Evolutionary conservation across 805 yeast species (phyloP), one percentile per base, ranked within the genome.

Genomic region (Metschnikowia noctiluminum): DNA sequence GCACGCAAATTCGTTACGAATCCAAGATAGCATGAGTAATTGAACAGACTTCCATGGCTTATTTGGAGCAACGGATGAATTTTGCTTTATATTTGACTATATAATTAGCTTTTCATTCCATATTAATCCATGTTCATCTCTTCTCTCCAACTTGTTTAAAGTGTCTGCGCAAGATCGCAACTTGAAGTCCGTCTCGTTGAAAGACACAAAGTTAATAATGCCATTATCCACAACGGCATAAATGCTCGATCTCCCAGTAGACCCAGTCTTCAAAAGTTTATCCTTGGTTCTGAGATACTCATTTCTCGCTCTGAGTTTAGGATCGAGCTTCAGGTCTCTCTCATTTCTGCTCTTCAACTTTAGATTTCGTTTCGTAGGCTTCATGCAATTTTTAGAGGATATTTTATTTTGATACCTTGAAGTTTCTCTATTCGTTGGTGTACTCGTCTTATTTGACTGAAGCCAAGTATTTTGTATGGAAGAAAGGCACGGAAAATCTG

Each of bases 141-240:
- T 41, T 15, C 16, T n/a, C 14, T 50, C 53, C 26, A 54, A 36
- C 7, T 30, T 35, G 35, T 52, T 34, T 42, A 56, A 49, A 8
- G 42, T 51, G 8, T 48, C 42, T 2, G 39, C 16, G 4, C 26
- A 27, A 11, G 47, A 49, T 13, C 51, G 45, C 40, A 67, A 52
- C 3, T 67, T 67, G 66, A 83, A 82, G 52, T 77, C 78, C 7
- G 79, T 74, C 52, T 78, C 79, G 6, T 78, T 62, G 15, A 83
- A 56, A 40, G 69, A 70, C n/a, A 81, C 70, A 58, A 85, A 88
- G 59, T 84, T 86, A 14, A 88, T 76, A 6, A 88, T 73, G 0
- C 96, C 96, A 56, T 80, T 74, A 61, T 87, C 94, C 6, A 89
- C 80, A 1, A 85, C 70, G 0, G 96, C 96, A n/a, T 82, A 52